These are phyloP conservation scores for Silene coronaria DNA, from an alignment of 179 eudicot genomes.

Conservation along the genomic window DNA sequence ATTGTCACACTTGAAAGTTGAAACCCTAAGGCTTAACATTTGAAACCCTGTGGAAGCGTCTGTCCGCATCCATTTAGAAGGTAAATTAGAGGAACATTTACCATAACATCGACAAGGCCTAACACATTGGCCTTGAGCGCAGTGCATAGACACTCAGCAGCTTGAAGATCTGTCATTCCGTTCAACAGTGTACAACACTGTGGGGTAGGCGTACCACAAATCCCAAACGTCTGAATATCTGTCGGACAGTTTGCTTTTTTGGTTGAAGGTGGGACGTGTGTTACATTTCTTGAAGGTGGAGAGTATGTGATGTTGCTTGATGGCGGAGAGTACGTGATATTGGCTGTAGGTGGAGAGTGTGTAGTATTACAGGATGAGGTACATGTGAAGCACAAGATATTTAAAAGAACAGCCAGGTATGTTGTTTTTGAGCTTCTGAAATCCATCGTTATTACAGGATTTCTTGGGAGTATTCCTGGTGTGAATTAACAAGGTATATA, in stretches of 20 bases:
- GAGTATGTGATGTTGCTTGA: background rate
- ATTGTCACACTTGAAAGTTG: background rate
- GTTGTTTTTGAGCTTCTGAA: background rate
- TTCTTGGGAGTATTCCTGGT: background rate
- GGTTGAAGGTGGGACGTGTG: background rate
- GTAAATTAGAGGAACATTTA: background rate
- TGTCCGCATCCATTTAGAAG: background rate
- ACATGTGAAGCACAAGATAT: background rate
- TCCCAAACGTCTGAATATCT: background rate
- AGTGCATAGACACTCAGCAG: background rate
- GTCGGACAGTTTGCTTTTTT: background rate
- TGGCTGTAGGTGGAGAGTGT: background rate
- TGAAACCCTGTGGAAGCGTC: background rate
- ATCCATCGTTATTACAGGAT: background rate
- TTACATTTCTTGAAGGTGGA: background rate
- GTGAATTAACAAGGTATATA: background rate
- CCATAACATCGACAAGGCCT: background rate
- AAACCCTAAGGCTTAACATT: background rate
- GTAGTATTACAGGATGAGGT: background rate
- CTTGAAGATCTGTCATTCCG: background rate
- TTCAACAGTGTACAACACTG: background rate
- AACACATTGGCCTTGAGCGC: background rate
- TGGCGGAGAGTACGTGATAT: background rate
- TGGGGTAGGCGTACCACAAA: background rate
- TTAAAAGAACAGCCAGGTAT: background rate